phyloP scores from a whole-genome alignment of 495 filamentous ascomycete genomes.

The Chaetomium cochliodes region DNA sequence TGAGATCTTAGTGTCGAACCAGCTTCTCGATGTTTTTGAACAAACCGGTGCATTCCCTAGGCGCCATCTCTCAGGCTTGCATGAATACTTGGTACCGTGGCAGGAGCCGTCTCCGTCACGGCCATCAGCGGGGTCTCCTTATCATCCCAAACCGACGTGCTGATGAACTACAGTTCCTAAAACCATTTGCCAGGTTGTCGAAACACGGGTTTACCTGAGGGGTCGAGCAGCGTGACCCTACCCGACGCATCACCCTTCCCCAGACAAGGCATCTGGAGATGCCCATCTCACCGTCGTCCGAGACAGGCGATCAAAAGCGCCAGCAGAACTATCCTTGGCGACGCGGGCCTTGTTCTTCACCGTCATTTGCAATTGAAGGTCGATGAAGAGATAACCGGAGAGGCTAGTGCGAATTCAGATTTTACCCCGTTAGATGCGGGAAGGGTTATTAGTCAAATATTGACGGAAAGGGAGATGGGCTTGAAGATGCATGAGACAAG shows the following conservation, averaged over 20 bases:
- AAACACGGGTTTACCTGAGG: no score
- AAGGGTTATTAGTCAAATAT: conserved; percentile 19
- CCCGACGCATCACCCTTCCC: neutral
- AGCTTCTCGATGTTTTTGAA: neutral
- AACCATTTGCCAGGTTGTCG: no score
- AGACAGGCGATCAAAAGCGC: neutral
- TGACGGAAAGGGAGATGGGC: conserved; percentile 14
- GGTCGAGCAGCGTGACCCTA: no score
- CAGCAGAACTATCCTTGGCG: conserved; percentile 6
- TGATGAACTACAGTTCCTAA: no score
- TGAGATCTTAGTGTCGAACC: conserved; percentile 23
- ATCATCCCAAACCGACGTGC: neutral
- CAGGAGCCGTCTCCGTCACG: neutral
- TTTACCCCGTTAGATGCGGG: conserved; percentile 7
- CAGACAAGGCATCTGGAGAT: neutral
- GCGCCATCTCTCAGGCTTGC: neutral
- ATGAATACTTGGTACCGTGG: neutral
- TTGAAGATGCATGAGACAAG: conserved; percentile 16
- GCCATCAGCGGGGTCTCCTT: neutral
- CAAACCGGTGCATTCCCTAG: neutral
- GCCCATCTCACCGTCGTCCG: neutral
- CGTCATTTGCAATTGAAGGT: conserved; percentile 6
- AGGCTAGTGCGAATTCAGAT: neutral
- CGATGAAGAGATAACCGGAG: neutral
- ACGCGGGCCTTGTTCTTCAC: conserved; percentile 6